Conservation (phyloP, 805 yeast genomes). For the Cyberlindnera veronae region DNA sequence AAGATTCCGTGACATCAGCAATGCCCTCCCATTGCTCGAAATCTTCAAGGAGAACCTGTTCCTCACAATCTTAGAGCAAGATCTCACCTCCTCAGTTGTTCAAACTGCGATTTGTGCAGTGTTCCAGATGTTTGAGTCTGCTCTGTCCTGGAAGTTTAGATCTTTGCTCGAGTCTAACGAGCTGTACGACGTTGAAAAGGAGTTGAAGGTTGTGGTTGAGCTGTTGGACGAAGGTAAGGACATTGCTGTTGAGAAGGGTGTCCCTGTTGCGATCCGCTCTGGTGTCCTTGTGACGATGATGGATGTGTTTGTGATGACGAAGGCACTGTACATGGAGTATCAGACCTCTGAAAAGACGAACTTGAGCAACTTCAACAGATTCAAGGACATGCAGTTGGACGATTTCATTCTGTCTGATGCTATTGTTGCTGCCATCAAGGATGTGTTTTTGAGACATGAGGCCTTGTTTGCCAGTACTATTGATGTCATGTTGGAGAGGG, state of each 20-base stretch:
- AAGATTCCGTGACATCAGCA: conserved; percentile 10
- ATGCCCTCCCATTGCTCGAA: conserved; percentile 10
- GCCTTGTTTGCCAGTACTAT: conserved; percentile 37
- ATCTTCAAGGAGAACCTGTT: conserved; percentile 13
- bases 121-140: conserved; percentile 18
- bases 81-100: not conserved
- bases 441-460: conserved; percentile 49
- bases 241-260: conserved; percentile 5
- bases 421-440: conserved; percentile 33
- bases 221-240: conserved; percentile 13
- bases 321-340: conserved; percentile 33
- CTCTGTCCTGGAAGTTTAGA: conserved; percentile 20
- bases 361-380: conserved; percentile 20
- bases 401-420: conserved; percentile 28
- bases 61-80: conserved; percentile 4
- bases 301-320: conserved; percentile 23
- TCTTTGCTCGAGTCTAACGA: conserved; percentile 16
- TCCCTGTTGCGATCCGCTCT: conserved; percentile 19
- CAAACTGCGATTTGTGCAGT: conserved; percentile 2
- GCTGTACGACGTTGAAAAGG: conserved; percentile 18
- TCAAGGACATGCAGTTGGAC: conserved; percentile 20
- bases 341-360: conserved; percentile 32
- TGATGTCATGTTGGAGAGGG: conserved; percentile 43
- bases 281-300: conserved; percentile 24
- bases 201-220: conserved; percentile 16